Evolutionary conservation across 2,329 filamentous ascomycete species (phyloP).

Genomic region (Stachybotrys elegans): DNA sequence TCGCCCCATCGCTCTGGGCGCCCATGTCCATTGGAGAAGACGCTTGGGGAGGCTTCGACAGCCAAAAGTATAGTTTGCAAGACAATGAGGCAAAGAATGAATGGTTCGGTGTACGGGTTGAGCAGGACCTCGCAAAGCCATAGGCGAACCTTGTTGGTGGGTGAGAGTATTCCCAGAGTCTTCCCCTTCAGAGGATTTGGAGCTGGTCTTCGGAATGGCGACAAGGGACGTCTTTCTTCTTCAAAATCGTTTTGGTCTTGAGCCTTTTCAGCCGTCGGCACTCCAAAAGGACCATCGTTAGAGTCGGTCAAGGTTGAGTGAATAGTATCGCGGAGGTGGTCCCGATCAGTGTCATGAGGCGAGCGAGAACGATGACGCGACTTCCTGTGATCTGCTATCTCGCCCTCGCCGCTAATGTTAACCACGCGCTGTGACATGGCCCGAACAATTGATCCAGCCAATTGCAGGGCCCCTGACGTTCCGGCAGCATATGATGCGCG

Average conservation of each 20-base stretch:
- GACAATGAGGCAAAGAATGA: conserved; percentile 82
- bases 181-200: conserved; percentile 80
- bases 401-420: conserved; percentile 90
- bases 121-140: conserved; percentile 79
- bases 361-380: conserved; percentile 56
- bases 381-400: conserved; percentile 69
- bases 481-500: conserved; percentile 59
- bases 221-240: conserved; percentile 10
- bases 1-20: conserved; percentile 62
- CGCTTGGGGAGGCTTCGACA: conserved; percentile 71
- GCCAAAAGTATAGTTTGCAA: conserved; percentile 84
- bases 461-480: conserved; percentile 57
- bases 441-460: conserved; percentile 71
- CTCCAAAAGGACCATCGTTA: conserved; percentile 46
- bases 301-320: conserved; percentile 28
- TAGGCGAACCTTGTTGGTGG: conserved; percentile 69
- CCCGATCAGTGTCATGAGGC: conserved; percentile 38
- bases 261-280: conserved; percentile 46
- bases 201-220: conserved; percentile 12
- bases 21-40: conserved; percentile 57
- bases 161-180: conserved; percentile 77
- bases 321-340: conserved; percentile 17
- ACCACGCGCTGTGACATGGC: conserved; percentile 96
- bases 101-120: conserved; percentile 78
- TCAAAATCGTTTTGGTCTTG: conserved; percentile 14